A percentile compares a stretch with the other conserved stretches of the same genome.
phyloP scores from a whole-genome alignment of 2,329 filamentous ascomycete species.

The Cladosporium sp. region DNA sequence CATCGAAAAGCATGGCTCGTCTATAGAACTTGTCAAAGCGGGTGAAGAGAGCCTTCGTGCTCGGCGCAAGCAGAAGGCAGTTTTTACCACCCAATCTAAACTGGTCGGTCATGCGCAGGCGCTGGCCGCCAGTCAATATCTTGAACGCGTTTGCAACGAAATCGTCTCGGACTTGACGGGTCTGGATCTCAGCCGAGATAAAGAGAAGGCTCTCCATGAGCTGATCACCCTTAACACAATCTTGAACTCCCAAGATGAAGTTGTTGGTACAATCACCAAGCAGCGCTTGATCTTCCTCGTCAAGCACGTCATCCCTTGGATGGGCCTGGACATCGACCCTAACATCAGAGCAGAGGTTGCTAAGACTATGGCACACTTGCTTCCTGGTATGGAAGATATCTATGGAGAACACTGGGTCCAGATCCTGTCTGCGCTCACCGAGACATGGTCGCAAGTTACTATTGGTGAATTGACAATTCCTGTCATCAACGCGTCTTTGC shows the following conservation, averaged over 20 bases:
- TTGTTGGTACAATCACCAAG: conserved; percentile 46
- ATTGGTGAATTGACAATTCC: conserved; percentile 23
- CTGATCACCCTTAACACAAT: conserved; percentile 54
- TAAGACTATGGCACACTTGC: conserved; percentile 50
- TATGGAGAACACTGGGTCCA: conserved; percentile 84
- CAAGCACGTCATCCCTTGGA: conserved; percentile 70
- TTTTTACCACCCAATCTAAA: conserved; percentile 45
- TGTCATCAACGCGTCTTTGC: conserved; percentile 66
- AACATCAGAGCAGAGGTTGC: conserved; percentile 55
- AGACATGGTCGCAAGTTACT: conserved; percentile 30
- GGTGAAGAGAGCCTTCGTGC: conserved; percentile 34
- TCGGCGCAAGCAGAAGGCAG: conserved; percentile 35
- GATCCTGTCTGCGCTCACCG: conserved; percentile 34
- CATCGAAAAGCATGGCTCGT: conserved; percentile 40
- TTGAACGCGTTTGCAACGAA: conserved; percentile 55
- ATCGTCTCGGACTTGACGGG: conserved; percentile 57
- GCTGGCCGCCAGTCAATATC: conserved; percentile 44
- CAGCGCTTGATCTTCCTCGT: conserved; percentile 78
- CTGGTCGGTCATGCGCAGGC: conserved; percentile 47
- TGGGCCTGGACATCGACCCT: conserved; percentile 49
- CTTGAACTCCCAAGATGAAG: conserved; percentile 45
- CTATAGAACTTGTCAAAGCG: conserved; percentile 30
- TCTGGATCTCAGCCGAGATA: conserved; percentile 37
- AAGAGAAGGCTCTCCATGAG: conserved; percentile 36
- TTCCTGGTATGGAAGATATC: conserved; percentile 73